Base-by-base conservation (phyloP, 2,329 filamentous ascomycete genomes). In the Acrocalymma vagum region DNA sequence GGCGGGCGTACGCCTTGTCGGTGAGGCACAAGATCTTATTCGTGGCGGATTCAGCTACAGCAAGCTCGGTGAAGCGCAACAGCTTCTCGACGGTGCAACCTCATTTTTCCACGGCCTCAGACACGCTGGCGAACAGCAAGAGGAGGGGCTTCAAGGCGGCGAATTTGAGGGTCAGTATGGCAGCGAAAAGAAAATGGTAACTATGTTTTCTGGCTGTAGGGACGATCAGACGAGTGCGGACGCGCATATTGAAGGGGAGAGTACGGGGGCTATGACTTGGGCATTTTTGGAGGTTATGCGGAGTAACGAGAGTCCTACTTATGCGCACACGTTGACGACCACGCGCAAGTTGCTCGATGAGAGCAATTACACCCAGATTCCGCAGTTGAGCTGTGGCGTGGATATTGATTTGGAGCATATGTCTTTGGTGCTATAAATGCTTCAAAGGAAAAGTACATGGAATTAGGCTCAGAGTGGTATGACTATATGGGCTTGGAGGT, bases 71-170 rank as follows among this genome's bases (percentile, higher is more conserved):
- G 79, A 81, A 45, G 80, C 80, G 14, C 65, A 74, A 44, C 70
- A 78, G 51, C 62, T 83, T 5, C 71, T 81, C 20, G 78, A 75
- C 1, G 79, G 78, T 25, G 79, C 80, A 3, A 78, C 72, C 1
- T 70, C 67, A 31, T 83, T 83, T 59, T 82, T 82, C 65, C 72
- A 75, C 41, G 72, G 77, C 3, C 58, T 82, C 27, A 72, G 72
- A 30, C 76, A 80, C 53, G 69, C 72, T 48, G 65, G 67, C 4
- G 62, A 72, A 22, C 65, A 76, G 36, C 67, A 78, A 30, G 72
- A 68, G 36, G 73, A 80, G 31, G 67, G 68, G 0, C 49, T 72
- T 25, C 38, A 51, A 4, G 58, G 52, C 1, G 65, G 69, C 11
- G 54, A 63, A 41, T 74, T 74, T 47, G 70, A 63, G 24, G 68